Percentiles rank a stretch among this genome's conserved stretches.
phyloP scores from a whole-genome alignment of 441 rosid genomes.

The Pelargonium cotyledonis region DNA sequence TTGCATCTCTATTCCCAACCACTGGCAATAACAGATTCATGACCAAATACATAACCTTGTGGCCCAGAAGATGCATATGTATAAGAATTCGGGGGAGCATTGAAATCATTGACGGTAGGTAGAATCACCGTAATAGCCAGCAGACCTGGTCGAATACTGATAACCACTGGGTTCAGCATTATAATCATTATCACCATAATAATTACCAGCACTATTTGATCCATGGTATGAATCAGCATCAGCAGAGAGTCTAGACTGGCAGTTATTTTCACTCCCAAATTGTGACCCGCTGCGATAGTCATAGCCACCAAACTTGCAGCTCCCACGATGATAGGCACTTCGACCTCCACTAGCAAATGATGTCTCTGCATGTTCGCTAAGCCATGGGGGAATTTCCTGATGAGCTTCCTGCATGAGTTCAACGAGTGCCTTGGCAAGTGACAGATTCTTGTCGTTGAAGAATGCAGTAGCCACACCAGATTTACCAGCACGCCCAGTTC shows the following conservation, averaged over 20 bases:
- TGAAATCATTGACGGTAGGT: slow-evolving; percentile 1
- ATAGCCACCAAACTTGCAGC: slow-evolving; percentile 37
- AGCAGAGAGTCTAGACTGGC: slow-evolving; percentile 15
- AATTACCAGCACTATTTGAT: background rate
- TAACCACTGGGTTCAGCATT: background rate
- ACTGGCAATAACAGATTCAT: slow-evolving; percentile 19
- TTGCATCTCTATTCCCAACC: slow-evolving; percentile 33
- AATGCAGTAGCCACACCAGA: slow-evolving; percentile 53
- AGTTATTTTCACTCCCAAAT: slow-evolving; percentile 10
- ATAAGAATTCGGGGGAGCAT: slow-evolving; percentile 5
- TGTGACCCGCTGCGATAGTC: slow-evolving; percentile 35
- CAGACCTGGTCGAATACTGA: background rate
- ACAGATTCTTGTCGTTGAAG: slow-evolving; percentile 37
- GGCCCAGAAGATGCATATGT: background rate
- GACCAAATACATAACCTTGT: slow-evolving; percentile 6
- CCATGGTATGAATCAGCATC: slow-evolving; percentile 11
- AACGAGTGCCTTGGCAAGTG: slow-evolving; percentile 38
- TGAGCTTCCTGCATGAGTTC: slow-evolving; percentile 47
- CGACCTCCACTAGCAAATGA: slow-evolving; percentile 19
- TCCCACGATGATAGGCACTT: slow-evolving; percentile 13
- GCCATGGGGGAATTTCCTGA: slow-evolving; percentile 51
- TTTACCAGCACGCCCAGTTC: slow-evolving; percentile 56
- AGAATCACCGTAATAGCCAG: background rate
- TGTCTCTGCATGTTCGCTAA: slow-evolving; percentile 28
- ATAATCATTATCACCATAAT: background rate